Conservation (phyloP, 2,329 filamentous ascomycete species). For the Thielaviopsis ethacetica region DNA sequence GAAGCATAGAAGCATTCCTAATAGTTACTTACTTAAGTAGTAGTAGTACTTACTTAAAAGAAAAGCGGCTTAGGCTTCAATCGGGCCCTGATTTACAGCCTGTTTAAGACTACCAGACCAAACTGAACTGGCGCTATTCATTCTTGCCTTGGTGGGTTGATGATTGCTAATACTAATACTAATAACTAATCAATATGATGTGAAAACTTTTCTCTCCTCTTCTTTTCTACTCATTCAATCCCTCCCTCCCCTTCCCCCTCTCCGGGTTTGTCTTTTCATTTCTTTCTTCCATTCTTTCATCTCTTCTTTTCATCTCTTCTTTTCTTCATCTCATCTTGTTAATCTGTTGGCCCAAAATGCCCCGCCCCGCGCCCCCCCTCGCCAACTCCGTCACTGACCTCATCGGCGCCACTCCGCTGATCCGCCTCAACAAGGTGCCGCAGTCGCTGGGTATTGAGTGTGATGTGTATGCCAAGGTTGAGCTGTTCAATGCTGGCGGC, state of each 20-base stretch:
- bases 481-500: conserved; percentile 86
- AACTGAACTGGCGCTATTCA: too few relatives aligned
- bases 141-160: too few relatives aligned
- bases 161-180: too few relatives aligned
- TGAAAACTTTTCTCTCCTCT: neutral
- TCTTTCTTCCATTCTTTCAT: neutral
- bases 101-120: too few relatives aligned
- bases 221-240: neutral
- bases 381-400: conserved; percentile 61
- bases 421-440: conserved; percentile 83
- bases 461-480: conserved; percentile 78
- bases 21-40: too few relatives aligned
- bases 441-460: conserved; percentile 79
- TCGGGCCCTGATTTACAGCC: too few relatives aligned
- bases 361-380: conserved; percentile 21
- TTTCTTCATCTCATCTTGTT: neutral
- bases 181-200: too few relatives aligned
- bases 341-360: neutral
- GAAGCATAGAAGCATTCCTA: too few relatives aligned
- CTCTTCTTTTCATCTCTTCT: neutral
- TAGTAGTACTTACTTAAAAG: too few relatives aligned
- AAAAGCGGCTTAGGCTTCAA: too few relatives aligned
- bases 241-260: neutral
- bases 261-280: neutral
- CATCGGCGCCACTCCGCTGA: conserved; percentile 91